Base-by-base conservation (phyloP, 1,139 yeast genomes). In the Spencermartinsiella ligniputridi region DNA sequence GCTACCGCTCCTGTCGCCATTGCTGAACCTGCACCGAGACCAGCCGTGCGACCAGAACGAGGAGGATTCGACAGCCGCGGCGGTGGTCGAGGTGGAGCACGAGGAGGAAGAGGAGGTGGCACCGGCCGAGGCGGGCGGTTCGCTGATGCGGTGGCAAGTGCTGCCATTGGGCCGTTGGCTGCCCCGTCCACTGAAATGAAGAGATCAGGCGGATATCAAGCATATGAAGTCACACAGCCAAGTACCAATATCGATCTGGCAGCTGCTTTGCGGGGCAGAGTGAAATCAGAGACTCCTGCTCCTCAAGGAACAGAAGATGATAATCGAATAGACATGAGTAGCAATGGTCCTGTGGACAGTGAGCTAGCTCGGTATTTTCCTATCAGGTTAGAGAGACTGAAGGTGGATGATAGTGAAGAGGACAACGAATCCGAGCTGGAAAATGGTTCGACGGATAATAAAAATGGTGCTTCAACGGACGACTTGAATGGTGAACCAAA, bases 1-100 rank as follows among this genome's bases (percentile, higher is more conserved):
- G 80, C 83, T 37, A 78, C 79, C 33, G 89, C 89, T 0, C 87
- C 89, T 1, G 71, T 72, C 49, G 67, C 76, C 41, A 75, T 78
- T 48, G 64, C 67, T 16, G 68, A 61, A 25, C 64, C 61, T 8
- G 47, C 15, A 25, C 35, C 16, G 45, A 43, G 3, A 40, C 39
- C 33, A 25, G 37, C 13, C 37, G 41, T 15, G 38, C 38, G 37
- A 30, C 12, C 37, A 33, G 29, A 51, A 8, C 47, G 53, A 5
- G 47, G 53, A 11, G 46, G 52, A n/a, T 41, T 57, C 25, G 46
- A 59, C 1, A 51, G 56, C 15, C 42, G 50, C 5, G n/a, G n/a
- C n/a, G 52, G 51, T 8, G 36, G 56, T 16, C 6, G 11, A 6
- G 11, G 9, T 6, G 11, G 11, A 6, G 52, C n/a, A 3, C 25